Evolutionary conservation across 2,329 filamentous ascomycete species (phyloP).

Genomic region (Scedosporium minutisporum): DNA sequence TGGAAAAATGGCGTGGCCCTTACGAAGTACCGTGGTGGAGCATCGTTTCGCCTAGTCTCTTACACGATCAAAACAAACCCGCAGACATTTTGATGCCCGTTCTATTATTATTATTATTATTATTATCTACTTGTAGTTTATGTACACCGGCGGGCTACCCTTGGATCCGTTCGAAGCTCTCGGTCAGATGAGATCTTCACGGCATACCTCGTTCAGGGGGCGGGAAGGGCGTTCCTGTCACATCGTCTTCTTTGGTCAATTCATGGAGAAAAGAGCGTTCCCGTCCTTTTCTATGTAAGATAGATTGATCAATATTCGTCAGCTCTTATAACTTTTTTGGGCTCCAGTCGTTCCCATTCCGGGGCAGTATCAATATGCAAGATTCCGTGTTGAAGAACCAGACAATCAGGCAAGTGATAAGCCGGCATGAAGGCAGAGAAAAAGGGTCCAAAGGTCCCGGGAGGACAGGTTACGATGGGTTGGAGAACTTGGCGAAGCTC

Average conservation of each 20-base stretch:
- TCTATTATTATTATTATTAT: no score
- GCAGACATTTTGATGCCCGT: not conserved
- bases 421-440: not conserved
- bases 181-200: not conserved
- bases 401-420: no score
- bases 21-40: not conserved
- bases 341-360: not conserved
- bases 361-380: not conserved
- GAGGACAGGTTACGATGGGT: not conserved
- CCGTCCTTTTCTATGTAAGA: not conserved
- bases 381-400: no score
- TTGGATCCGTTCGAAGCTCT: not conserved
- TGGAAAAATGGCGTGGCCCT: not conserved
- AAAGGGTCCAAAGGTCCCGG: not conserved
- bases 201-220: not conserved
- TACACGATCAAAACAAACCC: not conserved
- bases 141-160: not conserved
- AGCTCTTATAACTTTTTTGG: not conserved
- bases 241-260: not conserved
- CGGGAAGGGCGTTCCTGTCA: not conserved
- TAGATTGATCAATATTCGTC: not conserved
- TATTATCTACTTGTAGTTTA: not conserved
- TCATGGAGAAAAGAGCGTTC: not conserved
- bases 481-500: not conserved
- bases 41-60: not conserved